Evolutionary conservation across 2,329 filamentous ascomycete species (phyloP), one percentile per base, ranked within the genome.

Genomic region (Verticillium dahliae): DNA sequence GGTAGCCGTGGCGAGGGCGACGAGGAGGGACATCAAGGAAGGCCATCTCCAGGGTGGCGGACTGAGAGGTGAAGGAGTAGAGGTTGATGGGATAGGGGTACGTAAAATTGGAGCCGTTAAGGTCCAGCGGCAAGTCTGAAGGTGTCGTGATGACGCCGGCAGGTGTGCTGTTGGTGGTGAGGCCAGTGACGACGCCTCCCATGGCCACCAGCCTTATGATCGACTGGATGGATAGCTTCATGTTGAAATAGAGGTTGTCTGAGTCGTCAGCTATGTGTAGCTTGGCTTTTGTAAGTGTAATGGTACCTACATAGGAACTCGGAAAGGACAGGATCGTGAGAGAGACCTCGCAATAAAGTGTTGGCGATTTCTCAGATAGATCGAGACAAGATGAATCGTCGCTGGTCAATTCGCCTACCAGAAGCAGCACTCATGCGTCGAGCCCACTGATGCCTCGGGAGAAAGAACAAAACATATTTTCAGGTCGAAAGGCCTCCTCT

Each of bases 31-130:
- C 67, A 63, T 85, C 81, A 80, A 85, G 83, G 65, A 82, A 84
- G 15, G 81, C 81, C 81, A 84, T 85, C 52, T 81, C 74, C 33
- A 84, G 70, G n/a, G 75, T 69, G 57, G 78, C 74, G 14, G 71
- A 69, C 68, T 84, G 81, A 50, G 80, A 81, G 1, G 69, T 71
- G 66, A 85, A 78, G 52, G 70, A 72, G 70, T 80, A 82, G 38
- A 80, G 72, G 62, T 81, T 76, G 61, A 82, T 70, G 1, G 80
- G 81, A 68, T 75, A 82, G 22, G 80, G 80, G 65, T 84, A 84
- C 1, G 79, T 80, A 69, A 81, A 81, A 69, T 81, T 81, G 63
- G 78, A 80, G 62, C 79, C 79, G 62, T 81, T 78, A 64, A 81
- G 72, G 56, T 80, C 76, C 1, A 72, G 68, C 27, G 75, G 72